phyloP scores from a whole-genome alignment of 2,329 filamentous ascomycete genomes.

The Microcyclosporella mali region DNA sequence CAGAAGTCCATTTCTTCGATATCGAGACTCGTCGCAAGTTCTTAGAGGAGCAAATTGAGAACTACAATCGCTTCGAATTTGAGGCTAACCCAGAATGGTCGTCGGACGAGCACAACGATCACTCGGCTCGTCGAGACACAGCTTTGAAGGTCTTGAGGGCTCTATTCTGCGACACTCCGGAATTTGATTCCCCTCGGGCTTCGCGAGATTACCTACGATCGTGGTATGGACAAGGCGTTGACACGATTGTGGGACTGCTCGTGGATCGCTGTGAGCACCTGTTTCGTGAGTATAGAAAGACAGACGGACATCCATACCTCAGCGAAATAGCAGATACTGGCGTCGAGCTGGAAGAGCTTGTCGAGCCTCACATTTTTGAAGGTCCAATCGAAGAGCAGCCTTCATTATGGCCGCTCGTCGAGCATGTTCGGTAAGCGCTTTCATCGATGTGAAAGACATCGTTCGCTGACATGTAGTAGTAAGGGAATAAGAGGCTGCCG shows the following conservation, averaged over 20 bases:
- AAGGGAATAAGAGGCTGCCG: constrained; percentile 7
- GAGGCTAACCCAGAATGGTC: constrained; percentile 5
- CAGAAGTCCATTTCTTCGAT: constrained; percentile 13
- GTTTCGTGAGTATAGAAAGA: too few relatives aligned
- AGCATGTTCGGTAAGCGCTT: constrained; percentile 2
- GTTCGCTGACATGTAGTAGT: constrained; percentile 1
- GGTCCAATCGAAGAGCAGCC: too few relatives aligned
- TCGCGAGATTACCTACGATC: too few relatives aligned
- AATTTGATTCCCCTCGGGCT: too few relatives aligned
- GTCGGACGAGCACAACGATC: constrained; percentile 11
- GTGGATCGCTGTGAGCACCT: too few relatives aligned
- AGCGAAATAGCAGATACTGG: too few relatives aligned
- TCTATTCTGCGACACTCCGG: constrained; percentile 15
- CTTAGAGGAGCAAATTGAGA: constrained; percentile 7
- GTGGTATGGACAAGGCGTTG: too few relatives aligned
- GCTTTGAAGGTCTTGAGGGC: constrained; percentile 11
- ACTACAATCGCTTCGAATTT: constrained; percentile 13
- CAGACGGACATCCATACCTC: too few relatives aligned
- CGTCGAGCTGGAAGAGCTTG: too few relatives aligned
- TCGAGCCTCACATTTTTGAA: too few relatives aligned
- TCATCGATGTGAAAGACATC: background rate
- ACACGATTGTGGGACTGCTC: too few relatives aligned
- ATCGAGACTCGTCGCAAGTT: constrained; percentile 4
- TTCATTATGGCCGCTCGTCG: constrained; percentile 13
- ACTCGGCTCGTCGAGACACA: constrained; percentile 2